Percentiles rank a stretch among this genome's conserved stretches.
Conservation (phyloP, 345 rosid genomes). For the Eucalyptus dawsonii region DNA sequence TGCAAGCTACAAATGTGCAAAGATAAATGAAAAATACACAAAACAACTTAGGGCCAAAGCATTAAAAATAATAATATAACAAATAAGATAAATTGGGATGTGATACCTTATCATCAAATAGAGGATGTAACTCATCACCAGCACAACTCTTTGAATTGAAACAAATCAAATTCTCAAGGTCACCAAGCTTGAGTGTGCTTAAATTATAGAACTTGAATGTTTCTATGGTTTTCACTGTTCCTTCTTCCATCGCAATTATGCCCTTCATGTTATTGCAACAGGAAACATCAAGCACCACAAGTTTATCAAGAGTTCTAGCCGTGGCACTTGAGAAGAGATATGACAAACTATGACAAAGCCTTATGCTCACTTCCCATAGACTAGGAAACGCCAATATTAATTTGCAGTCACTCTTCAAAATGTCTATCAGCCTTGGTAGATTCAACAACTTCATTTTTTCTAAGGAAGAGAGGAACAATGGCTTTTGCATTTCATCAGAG, state of each 20-base stretch:
- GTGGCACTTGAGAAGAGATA: no score
- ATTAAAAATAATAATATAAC: accelerated
- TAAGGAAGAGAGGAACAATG: accelerated
- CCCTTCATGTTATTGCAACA: accelerated
- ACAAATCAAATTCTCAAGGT: accelerated
- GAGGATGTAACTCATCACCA: no score
- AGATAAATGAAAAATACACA: no score
- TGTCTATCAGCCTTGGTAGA: no score
- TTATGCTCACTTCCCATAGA: accelerated
- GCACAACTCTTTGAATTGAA: accelerated
- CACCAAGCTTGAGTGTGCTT: accelerated
- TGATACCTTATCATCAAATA: no score
- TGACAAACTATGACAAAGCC: no score
- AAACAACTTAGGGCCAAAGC: accelerated
- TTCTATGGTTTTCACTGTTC: accelerated
- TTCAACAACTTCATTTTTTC: no score
- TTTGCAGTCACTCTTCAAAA: no score
- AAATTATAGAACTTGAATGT: accelerated
- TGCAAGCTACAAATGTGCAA: background rate
- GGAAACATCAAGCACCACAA: accelerated
- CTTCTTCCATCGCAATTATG: no score
- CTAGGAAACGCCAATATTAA: accelerated
- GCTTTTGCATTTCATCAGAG: no score
- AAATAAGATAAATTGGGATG: accelerated
- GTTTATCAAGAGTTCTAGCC: accelerated